These are phyloP conservation scores for Trypanosoma avium DNA, from an alignment of 208 protist species.

Conservation along the genomic window DNA sequence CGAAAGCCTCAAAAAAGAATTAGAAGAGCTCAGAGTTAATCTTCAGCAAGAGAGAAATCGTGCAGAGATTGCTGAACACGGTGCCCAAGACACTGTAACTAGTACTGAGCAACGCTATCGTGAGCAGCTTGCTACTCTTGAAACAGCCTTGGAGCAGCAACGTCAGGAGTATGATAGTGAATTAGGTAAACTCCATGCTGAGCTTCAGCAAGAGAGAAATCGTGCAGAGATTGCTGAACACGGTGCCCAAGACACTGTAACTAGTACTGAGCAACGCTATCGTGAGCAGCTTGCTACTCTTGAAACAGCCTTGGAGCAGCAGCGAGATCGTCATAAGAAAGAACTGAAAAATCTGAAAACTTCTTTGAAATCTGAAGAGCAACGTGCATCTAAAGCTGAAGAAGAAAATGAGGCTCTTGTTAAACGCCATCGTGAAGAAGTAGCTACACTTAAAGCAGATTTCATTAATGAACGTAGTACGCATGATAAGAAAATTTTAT, in stretches of 20 bases:
- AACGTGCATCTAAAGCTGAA: background rate
- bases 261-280: slow-evolving; percentile 1
- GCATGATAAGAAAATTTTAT: background rate
- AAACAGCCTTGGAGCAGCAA: slow-evolving; percentile 36
- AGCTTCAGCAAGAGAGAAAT: slow-evolving; percentile 4
- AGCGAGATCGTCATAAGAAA: slow-evolving; percentile 4
- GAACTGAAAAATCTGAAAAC: slow-evolving; percentile 2
- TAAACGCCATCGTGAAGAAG: slow-evolving; percentile 1
- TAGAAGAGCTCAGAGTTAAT: slow-evolving; percentile 40
- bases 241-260: background rate
- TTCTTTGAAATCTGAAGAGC: background rate
- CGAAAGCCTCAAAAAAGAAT: slow-evolving; percentile 30
- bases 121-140: slow-evolving; percentile 6
- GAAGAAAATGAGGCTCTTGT: background rate
- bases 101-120: slow-evolving; percentile 2
- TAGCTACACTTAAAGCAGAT: background rate
- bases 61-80: background rate
- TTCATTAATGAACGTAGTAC: background rate
- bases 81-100: background rate
- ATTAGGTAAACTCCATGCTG: slow-evolving; percentile 26
- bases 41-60: slow-evolving; percentile 19
- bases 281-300: background rate
- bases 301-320: slow-evolving; percentile 1
- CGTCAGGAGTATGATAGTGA: slow-evolving; percentile 35
- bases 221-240: slow-evolving; percentile 12